Evolutionary conservation across 768 basidiomycete species (phyloP).

Genomic region (Mycena floridula): DNA sequence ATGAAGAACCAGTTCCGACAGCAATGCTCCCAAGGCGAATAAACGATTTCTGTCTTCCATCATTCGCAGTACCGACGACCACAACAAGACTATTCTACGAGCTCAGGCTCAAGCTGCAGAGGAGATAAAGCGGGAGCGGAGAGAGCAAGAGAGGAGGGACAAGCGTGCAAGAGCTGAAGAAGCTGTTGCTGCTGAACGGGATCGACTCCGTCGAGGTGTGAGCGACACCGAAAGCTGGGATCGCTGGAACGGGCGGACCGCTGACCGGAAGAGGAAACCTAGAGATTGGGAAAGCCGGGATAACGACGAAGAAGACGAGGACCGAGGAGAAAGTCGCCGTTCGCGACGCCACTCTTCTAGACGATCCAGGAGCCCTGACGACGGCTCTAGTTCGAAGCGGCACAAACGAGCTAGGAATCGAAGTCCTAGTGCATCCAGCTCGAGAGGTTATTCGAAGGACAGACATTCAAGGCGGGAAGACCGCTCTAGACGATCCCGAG

Average conservation of each 20-base stretch:
- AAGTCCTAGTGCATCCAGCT: too few relatives aligned
- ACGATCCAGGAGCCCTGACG: not conserved
- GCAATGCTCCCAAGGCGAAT: constrained; percentile 72
- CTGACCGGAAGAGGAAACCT: constrained; percentile 35
- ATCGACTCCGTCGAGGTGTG: constrained; percentile 24
- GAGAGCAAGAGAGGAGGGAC: constrained; percentile 61
- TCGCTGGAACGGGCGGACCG: constrained; percentile 46
- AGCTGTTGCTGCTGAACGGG: constrained; percentile 61
- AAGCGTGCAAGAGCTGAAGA: constrained; percentile 67
- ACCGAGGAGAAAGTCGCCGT: constrained; percentile 18
- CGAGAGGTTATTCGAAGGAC: too few relatives aligned
- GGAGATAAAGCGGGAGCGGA: constrained; percentile 61
- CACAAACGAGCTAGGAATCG: not conserved
- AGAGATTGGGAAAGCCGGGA: constrained; percentile 48
- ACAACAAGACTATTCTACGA: constrained; percentile 80
- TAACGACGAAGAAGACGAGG: constrained; percentile 32
- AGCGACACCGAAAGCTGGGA: constrained; percentile 40
- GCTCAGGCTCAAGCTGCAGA: constrained; percentile 69
- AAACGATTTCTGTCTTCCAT: constrained; percentile 81
- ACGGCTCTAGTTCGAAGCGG: not conserved
- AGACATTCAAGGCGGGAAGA: not conserved
- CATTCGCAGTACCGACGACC: constrained; percentile 91
- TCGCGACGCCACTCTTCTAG: constrained; percentile 6
- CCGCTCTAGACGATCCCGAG: not conserved
- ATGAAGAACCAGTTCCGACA: constrained; percentile 44